Base-by-base conservation (phyloP, 2,329 filamentous ascomycete species). In the Blastomyces gilchristii region DNA sequence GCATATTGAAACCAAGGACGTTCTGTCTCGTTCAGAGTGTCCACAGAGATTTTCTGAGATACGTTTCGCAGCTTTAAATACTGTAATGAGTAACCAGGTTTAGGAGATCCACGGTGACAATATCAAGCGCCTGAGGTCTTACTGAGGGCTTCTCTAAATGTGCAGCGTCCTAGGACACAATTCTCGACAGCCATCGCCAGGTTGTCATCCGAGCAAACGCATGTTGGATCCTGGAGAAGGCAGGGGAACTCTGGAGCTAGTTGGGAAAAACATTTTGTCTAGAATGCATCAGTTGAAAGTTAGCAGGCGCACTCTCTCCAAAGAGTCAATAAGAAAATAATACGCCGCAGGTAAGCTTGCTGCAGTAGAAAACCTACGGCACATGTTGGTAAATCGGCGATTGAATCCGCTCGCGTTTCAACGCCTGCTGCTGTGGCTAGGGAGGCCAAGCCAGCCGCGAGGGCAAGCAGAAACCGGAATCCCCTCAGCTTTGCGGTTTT, bases 401-500 rank as follows among this genome's bases (percentile, higher is more conserved):
- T 43, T 22, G 56, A 43, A 31, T 22, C 54, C 3, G 56, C 56
- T 58, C 56, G 56, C n/a, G 39, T 22, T 43, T 58, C 56, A 45
- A 58, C 5, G 31, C 53, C 53, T 9, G 37, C n/a, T 2, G 56
- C 37, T 18, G 56, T 58, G 39, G 34, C 56, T n/a, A 45, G 41
- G 39, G 39, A 6, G 39, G 37, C 56, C 56, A 45, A 58, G n/a
- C 31, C n/a, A n/a, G 56, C 56, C 56, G 22, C 56, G 7, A 58
- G 56, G 56, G 56, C 56, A 39, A 58, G 39, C 22, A 41, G 39
- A 31, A 58, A 6, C 39, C 39, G 41, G 12, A 25, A 28, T 22
- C 6, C 9, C 56, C 31, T 58, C 56, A 58, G 56, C 8, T 58
- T 58, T 58, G 56, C 56, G 37, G 22, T 45, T 58, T 31, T 58